phyloP scores from a whole-genome alignment of 139 green algal species.

The Haematococcus lacustris region DNA sequence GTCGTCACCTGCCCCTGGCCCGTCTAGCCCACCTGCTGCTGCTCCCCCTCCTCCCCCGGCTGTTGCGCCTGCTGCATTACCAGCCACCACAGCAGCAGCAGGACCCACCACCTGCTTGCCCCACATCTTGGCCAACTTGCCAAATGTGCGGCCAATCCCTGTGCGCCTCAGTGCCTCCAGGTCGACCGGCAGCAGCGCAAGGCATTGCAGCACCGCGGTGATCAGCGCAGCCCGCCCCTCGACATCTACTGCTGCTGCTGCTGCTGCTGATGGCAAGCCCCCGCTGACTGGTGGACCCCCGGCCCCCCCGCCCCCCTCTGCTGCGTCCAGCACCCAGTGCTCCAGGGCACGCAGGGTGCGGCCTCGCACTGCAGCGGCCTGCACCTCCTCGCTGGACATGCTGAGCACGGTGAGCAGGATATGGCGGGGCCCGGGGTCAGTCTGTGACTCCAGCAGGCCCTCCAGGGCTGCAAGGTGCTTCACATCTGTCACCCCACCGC shows the following conservation, averaged over 20 bases:
- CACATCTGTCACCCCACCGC: conserved; percentile 10
- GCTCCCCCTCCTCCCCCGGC: too few species aligned
- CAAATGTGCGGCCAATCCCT: conserved; percentile 6
- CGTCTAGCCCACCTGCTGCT: background rate
- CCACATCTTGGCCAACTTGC: background rate
- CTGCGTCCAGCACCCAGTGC: conserved; percentile 1
- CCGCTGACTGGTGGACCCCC: too few species aligned
- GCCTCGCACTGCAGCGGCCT: conserved; percentile 11
- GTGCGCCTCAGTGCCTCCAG: conserved; percentile 2
- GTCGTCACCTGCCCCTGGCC: background rate
- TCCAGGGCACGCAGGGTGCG: background rate
- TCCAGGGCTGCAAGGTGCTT: conserved; percentile 1
- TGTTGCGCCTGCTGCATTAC: background rate
- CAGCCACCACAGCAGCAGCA: background rate
- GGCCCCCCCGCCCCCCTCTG: background rate
- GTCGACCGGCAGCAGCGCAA: background rate
- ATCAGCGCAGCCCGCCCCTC: background rate
- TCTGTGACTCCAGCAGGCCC: conserved; percentile 11
- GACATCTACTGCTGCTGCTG: too few species aligned
- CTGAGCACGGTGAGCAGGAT: conserved; percentile 16
- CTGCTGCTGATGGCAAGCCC: too few species aligned
- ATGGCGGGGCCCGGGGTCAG: conserved; percentile 11
- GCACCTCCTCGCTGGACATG: conserved; percentile 11
- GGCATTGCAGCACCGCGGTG: background rate
- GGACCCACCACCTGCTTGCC: background rate